phyloP scores from a whole-genome alignment of 139 green algal genomes.

The Parachlorella kessleri region DNA sequence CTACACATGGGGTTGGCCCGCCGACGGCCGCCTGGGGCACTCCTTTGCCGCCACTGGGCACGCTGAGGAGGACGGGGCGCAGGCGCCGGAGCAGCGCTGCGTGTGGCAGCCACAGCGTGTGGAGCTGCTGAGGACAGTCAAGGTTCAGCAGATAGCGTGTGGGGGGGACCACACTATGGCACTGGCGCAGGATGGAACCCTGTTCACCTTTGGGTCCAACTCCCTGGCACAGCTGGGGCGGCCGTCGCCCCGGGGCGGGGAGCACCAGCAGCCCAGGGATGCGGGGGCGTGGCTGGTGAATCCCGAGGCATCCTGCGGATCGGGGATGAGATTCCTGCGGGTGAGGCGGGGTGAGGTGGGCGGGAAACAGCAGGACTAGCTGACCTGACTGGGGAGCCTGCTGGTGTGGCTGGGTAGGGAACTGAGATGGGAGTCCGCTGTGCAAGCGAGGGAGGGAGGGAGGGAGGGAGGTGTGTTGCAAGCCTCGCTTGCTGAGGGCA shows the following conservation, averaged over 20 bases:
- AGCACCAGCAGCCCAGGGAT: neutral
- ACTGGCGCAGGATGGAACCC: constrained; percentile 9
- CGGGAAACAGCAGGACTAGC: neutral
- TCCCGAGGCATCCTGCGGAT: neutral
- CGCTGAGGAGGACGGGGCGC: constrained; percentile 31
- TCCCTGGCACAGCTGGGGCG: constrained; percentile 42
- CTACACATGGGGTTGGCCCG: constrained; percentile 40
- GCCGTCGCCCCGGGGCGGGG: neutral
- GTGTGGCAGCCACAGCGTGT: constrained; percentile 38
- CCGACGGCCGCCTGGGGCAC: constrained; percentile 38
- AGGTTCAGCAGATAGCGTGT: constrained; percentile 23
- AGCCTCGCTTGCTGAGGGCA: neutral
- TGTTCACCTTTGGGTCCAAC: constrained; percentile 48
- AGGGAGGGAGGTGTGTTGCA: neutral
- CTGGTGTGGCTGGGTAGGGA: neutral
- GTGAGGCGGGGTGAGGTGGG: neutral
- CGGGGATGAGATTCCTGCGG: constrained; percentile 4
- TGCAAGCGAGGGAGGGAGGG: too few species aligned
- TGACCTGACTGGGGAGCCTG: neutral
- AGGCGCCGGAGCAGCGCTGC: constrained; percentile 16
- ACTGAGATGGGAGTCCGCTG: too few species aligned
- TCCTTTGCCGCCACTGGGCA: constrained; percentile 19
- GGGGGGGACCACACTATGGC: constrained; percentile 22
- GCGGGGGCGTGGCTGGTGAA: constrained; percentile 19
- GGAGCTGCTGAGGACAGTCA: constrained; percentile 3